Evolutionary conservation across 2,329 filamentous ascomycete genomes (phyloP), one percentile per base, ranked within the genome.

Genomic region (Epichloe uncinata): DNA sequence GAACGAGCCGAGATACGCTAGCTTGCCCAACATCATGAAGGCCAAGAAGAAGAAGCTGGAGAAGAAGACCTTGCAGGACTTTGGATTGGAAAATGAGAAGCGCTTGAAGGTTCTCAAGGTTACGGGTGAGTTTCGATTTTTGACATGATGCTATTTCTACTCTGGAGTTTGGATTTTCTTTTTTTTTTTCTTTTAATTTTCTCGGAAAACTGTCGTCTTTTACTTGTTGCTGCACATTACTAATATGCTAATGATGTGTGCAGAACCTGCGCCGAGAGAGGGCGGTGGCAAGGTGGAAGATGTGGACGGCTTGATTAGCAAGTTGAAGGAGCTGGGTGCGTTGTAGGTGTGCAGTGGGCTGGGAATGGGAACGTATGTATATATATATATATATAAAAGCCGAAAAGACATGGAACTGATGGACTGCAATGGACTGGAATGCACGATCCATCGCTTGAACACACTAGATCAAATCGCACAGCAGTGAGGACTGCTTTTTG

Each of bases 31-130:
- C 66, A 97, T 98, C 57, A 98, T 98, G 93, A 98, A 97, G 84
- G 93, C 93, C 48, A 98, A 98, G 85, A 98, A 97, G 86, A 98
- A 98, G 85, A 87, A 87, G 63, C 64, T 98, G 60, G 88, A 93
- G 62, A 97, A 96, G 84, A 85, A 88, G 77, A 87, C 78, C 57
- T 67, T 96, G 66, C 77, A 73, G 51, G 93, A 98, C 64, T 85
- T 86, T 66, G 87, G 86, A 2, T 70, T 95, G 42, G 82, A 89
- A 60, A 79, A 78, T 48, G 76, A 78, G 66, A 82, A 77, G 69
- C 77, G 90, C 60, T 69, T 98, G 66, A 95, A 93, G 81, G 86
- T 88, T 49, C 62, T 97, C 59, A 93, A 93, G 78, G 90, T 98
- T 56, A 81, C 78, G 45, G 85, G 84, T 88, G 70, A 62, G 81